Conservation (phyloP, 2,329 filamentous ascomycete species). For the Lecanicillium sp. region DNA sequence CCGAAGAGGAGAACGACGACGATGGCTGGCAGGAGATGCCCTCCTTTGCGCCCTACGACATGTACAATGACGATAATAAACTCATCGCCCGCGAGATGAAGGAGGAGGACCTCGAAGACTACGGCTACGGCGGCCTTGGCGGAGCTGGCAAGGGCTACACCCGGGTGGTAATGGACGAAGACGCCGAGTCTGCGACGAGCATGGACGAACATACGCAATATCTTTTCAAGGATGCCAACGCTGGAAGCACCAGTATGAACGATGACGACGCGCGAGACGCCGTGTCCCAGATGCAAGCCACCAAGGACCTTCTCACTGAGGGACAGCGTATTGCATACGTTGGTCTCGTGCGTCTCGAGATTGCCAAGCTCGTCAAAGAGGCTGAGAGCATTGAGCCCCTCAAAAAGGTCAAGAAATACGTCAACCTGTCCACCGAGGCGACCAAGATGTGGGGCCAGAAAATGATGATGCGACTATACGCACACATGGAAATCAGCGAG, state of each 20-base stretch:
- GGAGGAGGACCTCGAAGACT: slow-evolving; percentile 60
- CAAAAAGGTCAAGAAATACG: slow-evolving; percentile 64
- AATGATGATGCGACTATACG: slow-evolving; percentile 92
- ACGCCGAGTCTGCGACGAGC: slow-evolving; percentile 87
- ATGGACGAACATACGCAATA: slow-evolving; percentile 97
- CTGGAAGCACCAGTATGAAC: slow-evolving; percentile 53
- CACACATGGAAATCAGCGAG: slow-evolving; percentile 91
- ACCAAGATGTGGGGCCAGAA: slow-evolving; percentile 96
- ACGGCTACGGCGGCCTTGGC: slow-evolving; percentile 70
- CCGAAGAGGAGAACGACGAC: slow-evolving; percentile 52
- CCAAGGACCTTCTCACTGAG: slow-evolving; percentile 90
- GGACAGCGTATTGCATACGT: slow-evolving; percentile 96
- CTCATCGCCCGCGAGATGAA: slow-evolving; percentile 78
- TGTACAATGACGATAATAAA: slow-evolving; percentile 90
- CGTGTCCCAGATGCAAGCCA: slow-evolving; percentile 86
- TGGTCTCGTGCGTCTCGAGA: slow-evolving; percentile 74
- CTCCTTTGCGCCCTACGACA: slow-evolving; percentile 83
- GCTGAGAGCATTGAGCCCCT: slow-evolving; percentile 55
- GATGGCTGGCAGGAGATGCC: slow-evolving; percentile 91
- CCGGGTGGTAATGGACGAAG: slow-evolving; percentile 88
- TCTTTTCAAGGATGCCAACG: slow-evolving; percentile 73
- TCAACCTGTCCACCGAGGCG: slow-evolving; percentile 64
- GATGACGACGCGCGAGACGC: slow-evolving; percentile 84
- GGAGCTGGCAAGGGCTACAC: slow-evolving; percentile 95
- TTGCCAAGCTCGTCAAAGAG: slow-evolving; percentile 70